These are phyloP conservation scores for Aspergillus melleus DNA, from an alignment of 2,329 filamentous ascomycete genomes.

Conservation along the genomic window DNA sequence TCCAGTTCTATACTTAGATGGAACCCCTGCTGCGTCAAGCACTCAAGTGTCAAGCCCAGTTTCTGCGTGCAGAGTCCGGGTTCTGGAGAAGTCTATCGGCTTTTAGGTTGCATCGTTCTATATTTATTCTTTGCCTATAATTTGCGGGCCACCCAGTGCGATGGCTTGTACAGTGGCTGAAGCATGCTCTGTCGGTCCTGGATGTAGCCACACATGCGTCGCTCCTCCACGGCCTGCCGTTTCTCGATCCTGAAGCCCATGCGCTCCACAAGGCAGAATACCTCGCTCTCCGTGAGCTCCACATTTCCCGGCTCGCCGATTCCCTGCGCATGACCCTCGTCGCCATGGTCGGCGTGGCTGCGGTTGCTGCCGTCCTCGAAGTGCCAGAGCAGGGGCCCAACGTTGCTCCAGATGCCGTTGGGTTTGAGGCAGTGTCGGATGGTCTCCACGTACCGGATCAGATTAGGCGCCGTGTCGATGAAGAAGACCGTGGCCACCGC, in stretches of 20 bases:
- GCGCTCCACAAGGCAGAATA: conserved; percentile 69
- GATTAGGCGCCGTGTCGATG: conserved; percentile 92
- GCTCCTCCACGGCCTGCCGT: conserved; percentile 59
- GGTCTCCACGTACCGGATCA: conserved; percentile 85
- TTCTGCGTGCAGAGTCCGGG: background rate
- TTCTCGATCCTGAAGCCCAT: conserved; percentile 76
- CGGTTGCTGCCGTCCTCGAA: conserved; percentile 65
- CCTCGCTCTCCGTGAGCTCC: conserved; percentile 87
- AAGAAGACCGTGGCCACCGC: conserved; percentile 92
- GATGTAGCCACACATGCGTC: conserved; percentile 70
- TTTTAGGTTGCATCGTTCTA: background rate
- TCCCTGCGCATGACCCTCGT: conserved; percentile 47
- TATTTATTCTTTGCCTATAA: conserved; percentile 2
- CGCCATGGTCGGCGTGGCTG: conserved; percentile 19
- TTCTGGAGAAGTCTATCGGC: background rate
- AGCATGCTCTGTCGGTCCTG: conserved; percentile 84
- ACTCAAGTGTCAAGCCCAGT: background rate
- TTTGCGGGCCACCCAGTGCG: conserved; percentile 85
- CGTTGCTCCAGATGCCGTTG: conserved; percentile 82
- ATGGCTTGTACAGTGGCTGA: conserved; percentile 75
- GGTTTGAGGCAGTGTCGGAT: conserved; percentile 74
- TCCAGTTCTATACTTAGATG: background rate
- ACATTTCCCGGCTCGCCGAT: conserved; percentile 89
- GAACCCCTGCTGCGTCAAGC: background rate
- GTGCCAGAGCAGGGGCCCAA: conserved; percentile 93